Conservation (phyloP, 2,329 filamentous ascomycete genomes). For the Rutstroemia sp. region DNA sequence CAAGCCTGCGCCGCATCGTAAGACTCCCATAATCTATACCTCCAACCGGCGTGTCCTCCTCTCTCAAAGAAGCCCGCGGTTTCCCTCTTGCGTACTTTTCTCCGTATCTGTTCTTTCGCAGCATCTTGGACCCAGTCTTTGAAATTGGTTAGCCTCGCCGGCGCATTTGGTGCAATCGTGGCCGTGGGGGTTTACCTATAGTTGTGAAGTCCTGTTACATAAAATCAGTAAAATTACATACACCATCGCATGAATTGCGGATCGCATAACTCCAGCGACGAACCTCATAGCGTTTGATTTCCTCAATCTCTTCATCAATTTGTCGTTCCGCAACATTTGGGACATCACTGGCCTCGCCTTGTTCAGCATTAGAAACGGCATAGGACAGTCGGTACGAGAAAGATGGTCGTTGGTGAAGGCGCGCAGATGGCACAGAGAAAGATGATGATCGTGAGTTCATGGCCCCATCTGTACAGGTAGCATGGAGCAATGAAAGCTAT, state of each 20-base stretch:
- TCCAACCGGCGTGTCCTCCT: constrained; percentile 65
- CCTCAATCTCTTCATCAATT: constrained; percentile 89
- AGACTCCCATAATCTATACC: constrained; percentile 71
- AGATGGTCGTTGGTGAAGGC: constrained; percentile 21
- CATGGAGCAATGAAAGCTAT: neutral
- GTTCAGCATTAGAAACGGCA: constrained; percentile 57
- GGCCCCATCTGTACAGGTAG: constrained; percentile 15
- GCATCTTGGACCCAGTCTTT: constrained; percentile 97
- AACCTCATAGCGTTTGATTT: constrained; percentile 95
- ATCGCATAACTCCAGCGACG: constrained; percentile 15
- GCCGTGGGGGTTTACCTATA: constrained; percentile 49
- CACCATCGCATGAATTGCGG: neutral
- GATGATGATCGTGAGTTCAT: constrained; percentile 32
- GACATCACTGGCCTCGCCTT: constrained; percentile 47
- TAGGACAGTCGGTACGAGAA: constrained; percentile 50
- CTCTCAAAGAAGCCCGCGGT: constrained; percentile 63
- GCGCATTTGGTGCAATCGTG: constrained; percentile 7
- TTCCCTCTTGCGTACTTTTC: constrained; percentile 67
- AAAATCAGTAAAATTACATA: constrained; percentile 6
- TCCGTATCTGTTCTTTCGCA: constrained; percentile 76
- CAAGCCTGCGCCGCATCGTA: constrained; percentile 97
- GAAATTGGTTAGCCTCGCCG: constrained; percentile 31
- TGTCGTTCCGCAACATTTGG: constrained; percentile 53
- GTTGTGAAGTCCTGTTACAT: constrained; percentile 76
- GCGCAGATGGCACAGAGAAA: constrained; percentile 21